phyloP scores from a whole-genome alignment of 305 asterid species.

The Andrographis paniculata region DNA sequence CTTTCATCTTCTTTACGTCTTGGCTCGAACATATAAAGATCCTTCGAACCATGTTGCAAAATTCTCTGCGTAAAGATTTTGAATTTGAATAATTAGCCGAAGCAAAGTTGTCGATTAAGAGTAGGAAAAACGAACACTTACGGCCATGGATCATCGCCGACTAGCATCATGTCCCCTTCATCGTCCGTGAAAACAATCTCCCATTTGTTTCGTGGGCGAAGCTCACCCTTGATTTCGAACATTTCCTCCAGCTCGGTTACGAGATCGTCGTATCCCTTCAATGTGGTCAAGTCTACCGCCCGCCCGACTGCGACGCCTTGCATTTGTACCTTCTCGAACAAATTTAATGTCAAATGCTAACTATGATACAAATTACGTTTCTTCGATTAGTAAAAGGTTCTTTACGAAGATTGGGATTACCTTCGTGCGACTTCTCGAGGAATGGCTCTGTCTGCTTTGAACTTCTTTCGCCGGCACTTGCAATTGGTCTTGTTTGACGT shows the following conservation, averaged over 20 bases:
- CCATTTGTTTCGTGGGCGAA: conserved; percentile 61
- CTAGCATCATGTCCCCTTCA: conserved; percentile 95
- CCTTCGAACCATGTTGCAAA: conserved; percentile 71
- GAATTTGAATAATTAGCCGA: not conserved
- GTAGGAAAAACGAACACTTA: conserved; percentile 29
- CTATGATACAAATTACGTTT: too few species aligned
- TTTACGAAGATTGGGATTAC: conserved; percentile 29
- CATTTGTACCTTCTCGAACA: conserved; percentile 74
- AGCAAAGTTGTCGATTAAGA: too few species aligned
- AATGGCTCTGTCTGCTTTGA: conserved; percentile 44
- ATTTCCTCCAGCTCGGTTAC: conserved; percentile 68
- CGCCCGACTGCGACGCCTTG: conserved; percentile 95
- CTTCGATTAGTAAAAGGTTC: not conserved
- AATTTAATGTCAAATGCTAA: conserved; percentile 6
- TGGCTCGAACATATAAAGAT: conserved; percentile 72
- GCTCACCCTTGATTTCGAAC: conserved; percentile 84
- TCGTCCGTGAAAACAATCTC: conserved; percentile 83
- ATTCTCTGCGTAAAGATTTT: conserved; percentile 49
- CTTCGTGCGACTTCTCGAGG: conserved; percentile 89
- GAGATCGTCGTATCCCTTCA: conserved; percentile 74
- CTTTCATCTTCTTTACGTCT: conserved; percentile 74
- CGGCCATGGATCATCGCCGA: conserved; percentile 98
- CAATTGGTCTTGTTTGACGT: conserved; percentile 33
- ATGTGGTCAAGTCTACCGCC: conserved; percentile 65
- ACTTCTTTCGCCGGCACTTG: conserved; percentile 47